These are phyloP conservation scores for Saksenaea oblongispora DNA, from an alignment of 371 early-diverging fungal species.

Conservation along the genomic window DNA sequence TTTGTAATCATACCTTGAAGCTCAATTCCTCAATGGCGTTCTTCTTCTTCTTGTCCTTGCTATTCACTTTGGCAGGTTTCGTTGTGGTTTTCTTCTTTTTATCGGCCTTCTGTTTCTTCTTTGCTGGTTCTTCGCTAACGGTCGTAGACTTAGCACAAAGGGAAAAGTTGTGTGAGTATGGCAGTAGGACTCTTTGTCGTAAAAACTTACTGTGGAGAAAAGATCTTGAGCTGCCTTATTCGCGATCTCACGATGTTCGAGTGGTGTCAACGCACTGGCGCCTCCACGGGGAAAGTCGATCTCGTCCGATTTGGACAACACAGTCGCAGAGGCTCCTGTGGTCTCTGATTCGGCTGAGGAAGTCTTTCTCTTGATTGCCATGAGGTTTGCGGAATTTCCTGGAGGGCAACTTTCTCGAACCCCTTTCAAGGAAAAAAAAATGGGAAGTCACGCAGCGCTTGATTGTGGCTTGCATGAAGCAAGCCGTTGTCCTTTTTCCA, in stretches of 20 bases:
- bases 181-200: not conserved
- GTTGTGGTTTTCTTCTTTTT: slow-evolving; percentile 24
- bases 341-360: not conserved
- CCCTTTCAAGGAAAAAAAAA: slow-evolving; percentile 1
- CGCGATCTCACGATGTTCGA: slow-evolving; percentile 79
- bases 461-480: not conserved
- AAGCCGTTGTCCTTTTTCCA: not conserved
- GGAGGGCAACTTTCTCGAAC: not conserved
- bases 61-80: not conserved
- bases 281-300: slow-evolving; percentile 84
- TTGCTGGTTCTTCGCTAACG: slow-evolving; percentile 37
- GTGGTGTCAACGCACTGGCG: slow-evolving; percentile 75
- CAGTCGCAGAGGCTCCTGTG: not conserved
- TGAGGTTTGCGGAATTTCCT: not conserved
- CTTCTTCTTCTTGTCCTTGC: slow-evolving; percentile 27
- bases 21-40: slow-evolving; percentile 57
- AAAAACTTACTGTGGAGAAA: slow-evolving; percentile 32
- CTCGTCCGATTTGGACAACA: slow-evolving; percentile 22
- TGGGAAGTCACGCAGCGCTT: not conserved
- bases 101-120: slow-evolving; percentile 55
- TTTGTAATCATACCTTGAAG: slow-evolving; percentile 51
- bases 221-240: slow-evolving; percentile 73
- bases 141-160: not conserved
- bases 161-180: not conserved
- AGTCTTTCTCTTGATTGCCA: slow-evolving; percentile 2